phyloP scores from a whole-genome alignment of 2,329 filamentous ascomycete species.

The Epichloe brachyelytri region DNA sequence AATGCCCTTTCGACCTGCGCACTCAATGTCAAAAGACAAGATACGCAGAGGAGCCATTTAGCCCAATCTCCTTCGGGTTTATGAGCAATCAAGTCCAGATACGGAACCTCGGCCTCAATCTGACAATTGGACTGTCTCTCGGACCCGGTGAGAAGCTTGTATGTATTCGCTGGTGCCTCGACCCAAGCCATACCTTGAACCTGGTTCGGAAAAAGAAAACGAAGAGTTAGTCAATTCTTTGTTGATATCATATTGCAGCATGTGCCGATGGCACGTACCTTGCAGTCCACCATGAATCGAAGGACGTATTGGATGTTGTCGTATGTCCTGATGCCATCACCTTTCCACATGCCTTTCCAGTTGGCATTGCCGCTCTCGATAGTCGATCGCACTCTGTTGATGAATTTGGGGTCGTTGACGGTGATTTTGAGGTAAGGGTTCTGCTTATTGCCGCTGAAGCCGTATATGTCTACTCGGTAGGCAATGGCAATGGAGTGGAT shows the following conservation, averaged over 20 bases:
- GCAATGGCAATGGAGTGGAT: constrained; percentile 74
- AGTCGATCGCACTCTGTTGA: constrained; percentile 13
- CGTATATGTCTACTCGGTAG: constrained; percentile 82
- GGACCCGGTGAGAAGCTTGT: constrained; percentile 49
- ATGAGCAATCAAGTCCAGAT: constrained; percentile 73
- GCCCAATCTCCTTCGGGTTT: constrained; percentile 88
- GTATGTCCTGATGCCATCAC: constrained; percentile 70
- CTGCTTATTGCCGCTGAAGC: constrained; percentile 86
- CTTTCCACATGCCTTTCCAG: constrained; percentile 81
- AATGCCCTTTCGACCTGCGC: constrained; percentile 90
- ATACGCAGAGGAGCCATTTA: constrained; percentile 93
- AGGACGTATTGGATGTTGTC: constrained; percentile 93
- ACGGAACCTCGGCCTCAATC: constrained; percentile 81
- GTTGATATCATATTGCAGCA: background rate
- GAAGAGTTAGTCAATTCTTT: constrained; percentile 7
- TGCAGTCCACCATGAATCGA: constrained; percentile 95
- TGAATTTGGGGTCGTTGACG: constrained; percentile 57
- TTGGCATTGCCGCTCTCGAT: constrained; percentile 71
- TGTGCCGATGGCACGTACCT: constrained; percentile 33
- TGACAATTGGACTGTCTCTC: constrained; percentile 85
- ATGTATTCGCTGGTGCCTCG: constrained; percentile 63
- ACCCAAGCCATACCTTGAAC: constrained; percentile 97
- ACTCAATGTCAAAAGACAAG: constrained; percentile 96
- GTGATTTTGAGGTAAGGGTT: constrained; percentile 90
- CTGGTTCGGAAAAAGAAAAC: constrained; percentile 22